phyloP scores from a whole-genome alignment of 352 stramenopile genomes.

The Phytophthora macrochlamydospora region DNA sequence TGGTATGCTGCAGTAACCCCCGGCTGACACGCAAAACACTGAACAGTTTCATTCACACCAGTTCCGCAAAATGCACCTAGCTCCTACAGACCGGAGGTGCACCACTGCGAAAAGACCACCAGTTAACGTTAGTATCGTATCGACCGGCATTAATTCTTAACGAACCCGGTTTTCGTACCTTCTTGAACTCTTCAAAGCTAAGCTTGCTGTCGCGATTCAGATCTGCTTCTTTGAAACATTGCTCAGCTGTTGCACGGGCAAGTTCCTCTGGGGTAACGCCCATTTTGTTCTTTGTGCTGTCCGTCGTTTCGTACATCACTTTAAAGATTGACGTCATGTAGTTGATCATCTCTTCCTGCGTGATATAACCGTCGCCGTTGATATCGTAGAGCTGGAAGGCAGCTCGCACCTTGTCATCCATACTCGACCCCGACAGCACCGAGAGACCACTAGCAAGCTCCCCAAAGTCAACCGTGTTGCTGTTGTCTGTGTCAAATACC shows the following conservation, averaged over 20 bases:
- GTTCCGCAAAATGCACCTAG: slow-evolving; percentile 18
- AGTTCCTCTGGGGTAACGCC: slow-evolving; percentile 78
- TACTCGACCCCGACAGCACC: slow-evolving; percentile 82
- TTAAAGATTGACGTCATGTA: slow-evolving; percentile 92
- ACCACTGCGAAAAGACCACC: slow-evolving; percentile 33
- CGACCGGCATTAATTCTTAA: slow-evolving; percentile 5
- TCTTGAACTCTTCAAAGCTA: slow-evolving; percentile 91
- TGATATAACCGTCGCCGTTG: slow-evolving; percentile 87
- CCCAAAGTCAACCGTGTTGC: slow-evolving; percentile 87
- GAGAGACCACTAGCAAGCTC: slow-evolving; percentile 86
- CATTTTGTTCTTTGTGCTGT: slow-evolving; percentile 77
- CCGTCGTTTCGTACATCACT: slow-evolving; percentile 90
- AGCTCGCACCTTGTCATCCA: slow-evolving; percentile 87
- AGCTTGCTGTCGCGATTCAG: slow-evolving; percentile 86
- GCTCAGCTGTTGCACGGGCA: slow-evolving; percentile 72
- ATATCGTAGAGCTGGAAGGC: slow-evolving; percentile 89
- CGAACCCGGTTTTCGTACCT: slow-evolving; percentile 47
- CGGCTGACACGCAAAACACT: slow-evolving; percentile 2
- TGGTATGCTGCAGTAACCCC: slow-evolving; percentile 10
- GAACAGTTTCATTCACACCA: slow-evolving; percentile 27
- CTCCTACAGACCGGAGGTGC: slow-evolving; percentile 39
- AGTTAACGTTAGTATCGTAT: slow-evolving; percentile 14
- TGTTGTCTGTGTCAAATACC: slow-evolving; percentile 86
- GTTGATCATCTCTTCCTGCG: slow-evolving; percentile 85
- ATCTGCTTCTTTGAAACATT: slow-evolving; percentile 89